A percentile compares a stretch with the other conserved stretches of the same genome.
These are phyloP conservation scores for Fusarium sp. DNA, from an alignment of 2,329 filamentous ascomycete genomes.

Conservation along the genomic window DNA sequence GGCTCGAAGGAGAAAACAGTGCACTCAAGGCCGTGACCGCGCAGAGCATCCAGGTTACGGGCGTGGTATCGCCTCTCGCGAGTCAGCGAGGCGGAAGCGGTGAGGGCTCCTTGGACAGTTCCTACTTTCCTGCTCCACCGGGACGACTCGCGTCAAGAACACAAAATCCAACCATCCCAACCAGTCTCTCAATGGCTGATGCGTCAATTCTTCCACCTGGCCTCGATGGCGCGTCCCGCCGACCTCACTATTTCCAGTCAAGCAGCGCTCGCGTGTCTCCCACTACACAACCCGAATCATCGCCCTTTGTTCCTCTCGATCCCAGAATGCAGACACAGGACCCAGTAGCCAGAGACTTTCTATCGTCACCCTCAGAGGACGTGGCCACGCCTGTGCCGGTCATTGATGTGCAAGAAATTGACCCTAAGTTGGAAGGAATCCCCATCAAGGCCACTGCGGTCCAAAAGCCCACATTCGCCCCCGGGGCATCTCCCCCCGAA, in stretches of 20 bases:
- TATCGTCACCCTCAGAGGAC: conserved; percentile 53
- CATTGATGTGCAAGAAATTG: conserved; percentile 71
- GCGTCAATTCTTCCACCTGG: conserved; percentile 52
- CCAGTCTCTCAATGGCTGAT: conserved; percentile 41
- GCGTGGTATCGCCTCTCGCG: conserved; percentile 51
- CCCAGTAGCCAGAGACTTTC: conserved; percentile 55
- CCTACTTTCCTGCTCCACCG: conserved; percentile 41
- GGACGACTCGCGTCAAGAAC: conserved; percentile 40
- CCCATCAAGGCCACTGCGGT: conserved; percentile 69
- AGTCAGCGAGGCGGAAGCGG: conserved; percentile 49
- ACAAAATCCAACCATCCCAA: conserved; percentile 34
- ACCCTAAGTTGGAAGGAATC: conserved; percentile 73
- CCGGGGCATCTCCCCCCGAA: conserved; percentile 47
- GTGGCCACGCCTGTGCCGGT: conserved; percentile 58
- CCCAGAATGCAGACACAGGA: conserved; percentile 61
- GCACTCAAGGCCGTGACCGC: conserved; percentile 52
- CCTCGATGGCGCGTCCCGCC: conserved; percentile 54
- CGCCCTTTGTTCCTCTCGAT: conserved; percentile 59
- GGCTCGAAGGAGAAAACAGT: conserved; percentile 57
- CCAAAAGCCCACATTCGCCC: conserved; percentile 66
- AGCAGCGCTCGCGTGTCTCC: conserved; percentile 55
- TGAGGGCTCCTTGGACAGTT: conserved; percentile 44
- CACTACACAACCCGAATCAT: conserved; percentile 53
- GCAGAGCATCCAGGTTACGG: conserved; percentile 50
- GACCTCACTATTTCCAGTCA: conserved; percentile 53